A percentile compares a stretch with the other conserved stretches of the same genome.
Evolutionary conservation across 805 yeast species (phyloP).

Genomic region (Nakazawaea siamensis): DNA sequence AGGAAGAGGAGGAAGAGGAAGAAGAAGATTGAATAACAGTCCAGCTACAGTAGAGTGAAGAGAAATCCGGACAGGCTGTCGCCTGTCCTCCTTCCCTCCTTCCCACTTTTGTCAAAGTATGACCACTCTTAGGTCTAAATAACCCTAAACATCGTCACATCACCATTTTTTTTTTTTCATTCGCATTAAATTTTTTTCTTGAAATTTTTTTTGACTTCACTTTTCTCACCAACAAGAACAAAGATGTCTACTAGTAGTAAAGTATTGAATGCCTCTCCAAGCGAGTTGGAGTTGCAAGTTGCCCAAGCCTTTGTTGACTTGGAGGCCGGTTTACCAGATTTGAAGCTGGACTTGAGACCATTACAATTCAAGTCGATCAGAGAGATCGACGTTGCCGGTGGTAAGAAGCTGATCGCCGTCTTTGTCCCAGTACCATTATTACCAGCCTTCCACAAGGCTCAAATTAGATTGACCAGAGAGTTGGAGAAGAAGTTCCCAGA

Average conservation of each 20-base stretch:
- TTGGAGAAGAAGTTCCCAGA: constrained; percentile 99
- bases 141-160: too few species aligned
- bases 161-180: background rate
- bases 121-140: too few species aligned
- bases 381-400: constrained; percentile 96
- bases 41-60: too few species aligned
- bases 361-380: constrained; percentile 97
- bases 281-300: constrained; percentile 98
- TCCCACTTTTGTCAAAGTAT: too few species aligned
- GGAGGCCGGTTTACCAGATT: constrained; percentile 88
- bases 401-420: constrained; percentile 97
- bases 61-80: too few species aligned
- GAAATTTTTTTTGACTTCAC: constrained; percentile 11
- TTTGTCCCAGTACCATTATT: constrained; percentile 97
- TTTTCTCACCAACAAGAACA: background rate
- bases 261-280: constrained; percentile 90
- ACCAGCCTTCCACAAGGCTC: constrained; percentile 92
- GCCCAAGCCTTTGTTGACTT: constrained; percentile 97
- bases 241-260: constrained; percentile 94
- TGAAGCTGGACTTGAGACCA: constrained; percentile 96
- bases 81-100: too few species aligned
- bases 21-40: too few species aligned
- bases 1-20: too few species aligned
- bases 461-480: constrained; percentile 96
- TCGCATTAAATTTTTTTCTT: background rate